Percentiles rank a stretch among this genome's conserved stretches.
Evolutionary conservation across 345 rosid species (phyloP).

Genomic region (Arabidopsis thaliana): DNA sequence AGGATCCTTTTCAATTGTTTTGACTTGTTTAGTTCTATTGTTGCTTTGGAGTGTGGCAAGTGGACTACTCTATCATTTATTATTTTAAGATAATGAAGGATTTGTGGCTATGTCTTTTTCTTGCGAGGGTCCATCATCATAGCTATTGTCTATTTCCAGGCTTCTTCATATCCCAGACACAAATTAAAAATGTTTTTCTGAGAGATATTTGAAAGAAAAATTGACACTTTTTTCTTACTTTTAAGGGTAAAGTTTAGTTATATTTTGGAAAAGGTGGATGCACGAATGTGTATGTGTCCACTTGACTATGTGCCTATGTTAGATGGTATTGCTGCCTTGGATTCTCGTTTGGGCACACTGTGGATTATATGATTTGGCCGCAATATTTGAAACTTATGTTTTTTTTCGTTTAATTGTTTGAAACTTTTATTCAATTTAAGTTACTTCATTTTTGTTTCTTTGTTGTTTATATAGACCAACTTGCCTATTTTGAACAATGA

Average conservation of each 20-base stretch:
- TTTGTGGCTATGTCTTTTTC: neutral
- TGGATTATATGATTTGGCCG: too few relatives aligned
- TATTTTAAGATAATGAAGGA: neutral
- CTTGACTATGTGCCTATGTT: neutral
- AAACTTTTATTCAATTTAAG: neutral
- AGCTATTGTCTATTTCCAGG: slow-evolving; percentile 16
- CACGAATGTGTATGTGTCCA: neutral
- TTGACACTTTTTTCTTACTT: neutral
- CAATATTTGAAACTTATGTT: neutral
- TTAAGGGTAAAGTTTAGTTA: neutral
- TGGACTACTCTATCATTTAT: slow-evolving; percentile 10
- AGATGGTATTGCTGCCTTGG: neutral
- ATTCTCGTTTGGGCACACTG: neutral
- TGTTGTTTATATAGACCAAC: neutral
- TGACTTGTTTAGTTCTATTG: neutral
- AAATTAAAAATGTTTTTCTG: neutral
- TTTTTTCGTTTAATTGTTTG: neutral
- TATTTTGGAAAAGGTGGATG: slow-evolving; percentile 2
- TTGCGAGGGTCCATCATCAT: neutral
- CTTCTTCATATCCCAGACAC: neutral
- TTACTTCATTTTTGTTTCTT: slow-evolving; percentile 1
- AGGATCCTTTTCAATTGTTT: slow-evolving; percentile 18
- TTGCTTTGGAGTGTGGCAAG: slow-evolving; percentile 18
- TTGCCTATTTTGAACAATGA: neutral
- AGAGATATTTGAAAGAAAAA: neutral